Percentiles rank a stretch among this genome's conserved stretches.
Conservation (phyloP, 305 asterid species). For the Petunia hybrid region DNA sequence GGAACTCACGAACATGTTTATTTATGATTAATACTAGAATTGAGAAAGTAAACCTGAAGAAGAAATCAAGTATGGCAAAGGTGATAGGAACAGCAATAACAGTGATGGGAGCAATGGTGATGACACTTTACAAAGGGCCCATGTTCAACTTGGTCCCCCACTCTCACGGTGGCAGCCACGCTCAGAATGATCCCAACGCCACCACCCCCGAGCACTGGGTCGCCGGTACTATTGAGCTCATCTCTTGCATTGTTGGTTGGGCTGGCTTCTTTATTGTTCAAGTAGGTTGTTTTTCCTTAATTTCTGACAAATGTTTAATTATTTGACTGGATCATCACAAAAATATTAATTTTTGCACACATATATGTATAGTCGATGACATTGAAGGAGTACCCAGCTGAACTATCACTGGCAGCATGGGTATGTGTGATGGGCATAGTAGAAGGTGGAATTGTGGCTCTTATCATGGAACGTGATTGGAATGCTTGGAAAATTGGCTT, state of each 20-base stretch:
- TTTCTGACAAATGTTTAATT: background rate
- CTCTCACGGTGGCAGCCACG: slow-evolving; percentile 53
- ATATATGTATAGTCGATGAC: slow-evolving; percentile 62
- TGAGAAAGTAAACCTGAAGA: slow-evolving; percentile 74
- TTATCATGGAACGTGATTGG: slow-evolving; percentile 67
- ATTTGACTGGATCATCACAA: background rate
- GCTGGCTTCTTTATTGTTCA: slow-evolving; percentile 82
- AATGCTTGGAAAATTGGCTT: slow-evolving; percentile 88
- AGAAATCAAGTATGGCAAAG: slow-evolving; percentile 67
- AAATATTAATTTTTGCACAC: background rate
- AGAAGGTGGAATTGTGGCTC: slow-evolving; percentile 79
- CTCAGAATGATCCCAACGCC: slow-evolving; percentile 35
- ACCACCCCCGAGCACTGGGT: slow-evolving; percentile 62
- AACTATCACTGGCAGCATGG: slow-evolving; percentile 66
- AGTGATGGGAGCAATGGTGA: slow-evolving; percentile 87
- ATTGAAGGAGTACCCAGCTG: slow-evolving; percentile 84
- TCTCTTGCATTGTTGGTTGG: slow-evolving; percentile 76
- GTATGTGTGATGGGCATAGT: slow-evolving; percentile 71
- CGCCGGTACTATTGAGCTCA: slow-evolving; percentile 69
- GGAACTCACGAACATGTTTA: background rate
- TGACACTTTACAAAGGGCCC: slow-evolving; percentile 92
- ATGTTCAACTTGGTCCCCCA: slow-evolving; percentile 60
- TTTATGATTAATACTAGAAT: slow-evolving; percentile 45
- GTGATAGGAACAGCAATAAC: slow-evolving; percentile 82
- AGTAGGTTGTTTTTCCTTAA: slow-evolving; percentile 40